phyloP scores from a whole-genome alignment of 805 yeast genomes.

The Ogataea nakhonphanomensis region DNA sequence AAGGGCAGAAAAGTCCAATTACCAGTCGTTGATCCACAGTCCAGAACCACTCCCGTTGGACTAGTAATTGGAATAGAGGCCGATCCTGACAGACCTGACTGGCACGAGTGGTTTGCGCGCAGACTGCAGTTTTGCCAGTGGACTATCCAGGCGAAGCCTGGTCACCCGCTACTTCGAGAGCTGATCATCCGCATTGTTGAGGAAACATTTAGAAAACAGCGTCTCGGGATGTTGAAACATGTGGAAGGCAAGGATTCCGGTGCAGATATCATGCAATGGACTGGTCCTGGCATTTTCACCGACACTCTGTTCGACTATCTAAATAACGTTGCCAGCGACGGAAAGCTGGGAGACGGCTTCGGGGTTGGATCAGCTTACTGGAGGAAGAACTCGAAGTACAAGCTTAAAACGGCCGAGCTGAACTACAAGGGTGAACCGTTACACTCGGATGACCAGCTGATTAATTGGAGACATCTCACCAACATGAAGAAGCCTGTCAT shows the following conservation, averaged over 20 bases:
- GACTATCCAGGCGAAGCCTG: constrained; percentile 87
- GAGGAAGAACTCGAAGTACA: constrained; percentile 21
- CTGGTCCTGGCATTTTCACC: constrained; percentile 96
- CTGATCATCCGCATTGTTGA: constrained; percentile 76
- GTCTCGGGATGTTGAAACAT: constrained; percentile 42
- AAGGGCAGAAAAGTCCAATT: constrained; percentile 3
- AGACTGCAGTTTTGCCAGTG: constrained; percentile 95
- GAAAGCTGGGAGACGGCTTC: constrained; percentile 31
- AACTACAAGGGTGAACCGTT: constrained; percentile 24
- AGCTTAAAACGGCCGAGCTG: constrained; percentile 21
- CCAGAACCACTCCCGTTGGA: constrained; percentile 48
- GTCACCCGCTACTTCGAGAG: constrained; percentile 86
- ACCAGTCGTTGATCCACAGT: constrained; percentile 25
- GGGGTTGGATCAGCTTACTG: constrained; percentile 33
- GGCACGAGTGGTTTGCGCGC: constrained; percentile 91
- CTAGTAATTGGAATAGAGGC: constrained; percentile 91
- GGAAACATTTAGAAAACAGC: constrained; percentile 57
- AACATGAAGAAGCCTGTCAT: constrained; percentile 51
- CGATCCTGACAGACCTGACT: constrained; percentile 92
- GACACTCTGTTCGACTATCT: constrained; percentile 79
- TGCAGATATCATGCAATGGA: constrained; percentile 85
- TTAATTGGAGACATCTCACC: constrained; percentile 65
- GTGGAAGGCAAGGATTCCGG: constrained; percentile 62
- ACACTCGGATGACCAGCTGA: constrained; percentile 25
- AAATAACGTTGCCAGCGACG: constrained; percentile 49